Conservation (phyloP, 2,329 filamentous ascomycete species). For the Cladosporium sp. region DNA sequence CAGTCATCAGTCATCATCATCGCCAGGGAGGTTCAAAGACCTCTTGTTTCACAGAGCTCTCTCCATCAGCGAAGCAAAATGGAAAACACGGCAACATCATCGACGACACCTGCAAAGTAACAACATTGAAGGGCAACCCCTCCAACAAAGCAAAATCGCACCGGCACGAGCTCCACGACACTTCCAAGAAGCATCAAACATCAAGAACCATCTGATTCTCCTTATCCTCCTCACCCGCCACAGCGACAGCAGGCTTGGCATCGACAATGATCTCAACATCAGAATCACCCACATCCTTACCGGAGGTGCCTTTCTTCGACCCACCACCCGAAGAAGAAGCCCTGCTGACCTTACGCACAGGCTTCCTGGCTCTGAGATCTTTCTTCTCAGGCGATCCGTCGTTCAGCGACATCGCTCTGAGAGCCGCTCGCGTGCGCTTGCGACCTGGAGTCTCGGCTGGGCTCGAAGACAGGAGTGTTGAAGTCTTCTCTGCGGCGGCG, state of each 20-base stretch:
- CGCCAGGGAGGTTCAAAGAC: too few species aligned
- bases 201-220: constrained; percentile 13
- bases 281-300: neutral
- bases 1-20: neutral
- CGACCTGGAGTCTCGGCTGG: constrained; percentile 18
- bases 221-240: constrained; percentile 9
- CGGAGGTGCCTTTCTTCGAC: constrained; percentile 2
- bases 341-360: constrained; percentile 24
- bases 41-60: too few species aligned
- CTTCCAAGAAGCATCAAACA: constrained; percentile 5
- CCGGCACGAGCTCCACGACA: neutral
- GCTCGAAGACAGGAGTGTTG: constrained; percentile 16
- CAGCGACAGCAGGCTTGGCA: too few species aligned
- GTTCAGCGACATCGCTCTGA: constrained; percentile 21
- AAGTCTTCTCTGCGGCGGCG: constrained; percentile 12
- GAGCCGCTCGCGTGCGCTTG: constrained; percentile 26
- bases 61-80: too few species aligned
- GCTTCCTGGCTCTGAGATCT: constrained; percentile 11
- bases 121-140: too few species aligned
- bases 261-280: neutral
- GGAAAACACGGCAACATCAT: too few species aligned
- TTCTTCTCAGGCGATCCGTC: constrained; percentile 25
- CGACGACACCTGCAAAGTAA: too few species aligned
- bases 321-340: constrained; percentile 6
- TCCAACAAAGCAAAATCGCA: neutral